These are phyloP conservation scores for Fusarium piperis DNA, from an alignment of 2,329 filamentous ascomycete species.

Conservation along the genomic window DNA sequence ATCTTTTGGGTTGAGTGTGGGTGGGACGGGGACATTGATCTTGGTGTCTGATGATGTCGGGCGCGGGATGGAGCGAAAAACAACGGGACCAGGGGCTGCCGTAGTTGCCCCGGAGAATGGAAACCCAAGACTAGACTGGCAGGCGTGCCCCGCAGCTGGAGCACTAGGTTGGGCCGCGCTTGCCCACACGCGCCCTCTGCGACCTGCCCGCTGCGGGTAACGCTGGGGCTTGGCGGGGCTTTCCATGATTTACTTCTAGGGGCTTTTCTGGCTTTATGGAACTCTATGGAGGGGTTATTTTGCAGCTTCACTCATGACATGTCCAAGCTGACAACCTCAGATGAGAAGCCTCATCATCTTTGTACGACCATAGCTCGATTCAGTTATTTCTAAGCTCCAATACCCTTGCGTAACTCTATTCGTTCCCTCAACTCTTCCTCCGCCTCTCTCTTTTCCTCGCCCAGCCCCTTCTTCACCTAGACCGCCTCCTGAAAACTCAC, in stretches of 20 bases:
- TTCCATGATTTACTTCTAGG: background rate
- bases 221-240: slow-evolving; percentile 3
- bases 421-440: background rate
- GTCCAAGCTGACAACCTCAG: background rate
- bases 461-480: slow-evolving; percentile 13
- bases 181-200: slow-evolving; percentile 3
- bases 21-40: background rate
- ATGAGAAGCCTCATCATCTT: background rate
- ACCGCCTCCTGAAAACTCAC: background rate
- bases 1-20: background rate
- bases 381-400: background rate
- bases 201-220: slow-evolving; percentile 10
- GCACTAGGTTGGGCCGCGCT: background rate
- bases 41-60: slow-evolving; percentile 30
- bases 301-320: slow-evolving; percentile 6
- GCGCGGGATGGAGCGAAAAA: slow-evolving; percentile 28
- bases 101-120: slow-evolving; percentile 39
- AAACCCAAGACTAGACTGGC: slow-evolving; percentile 1
- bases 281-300: background rate
- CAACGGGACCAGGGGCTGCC: slow-evolving; percentile 30
- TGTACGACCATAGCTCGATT: background rate
- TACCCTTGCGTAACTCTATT: background rate
- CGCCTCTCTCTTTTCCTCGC: background rate
- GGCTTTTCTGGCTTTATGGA: background rate
- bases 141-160: background rate